Percentiles rank a stretch among this genome's conserved stretches.
Conservation (phyloP, 257 asterid genomes). For the Nicotiana tomentosiformis region DNA sequence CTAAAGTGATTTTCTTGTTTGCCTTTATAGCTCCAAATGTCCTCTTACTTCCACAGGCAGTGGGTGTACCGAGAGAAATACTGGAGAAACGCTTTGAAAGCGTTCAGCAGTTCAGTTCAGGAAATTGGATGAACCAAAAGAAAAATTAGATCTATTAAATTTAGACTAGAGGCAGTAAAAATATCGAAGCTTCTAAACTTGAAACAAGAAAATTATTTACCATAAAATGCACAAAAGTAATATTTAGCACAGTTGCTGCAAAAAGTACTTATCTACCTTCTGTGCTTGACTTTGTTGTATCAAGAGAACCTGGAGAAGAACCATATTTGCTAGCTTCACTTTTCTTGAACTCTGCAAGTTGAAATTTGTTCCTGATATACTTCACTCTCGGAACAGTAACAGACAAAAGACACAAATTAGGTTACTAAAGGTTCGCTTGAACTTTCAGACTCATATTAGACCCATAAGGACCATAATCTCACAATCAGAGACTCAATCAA, state of each 20-base stretch:
- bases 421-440: neutral
- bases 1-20: neutral
- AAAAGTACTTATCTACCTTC: slow-evolving; percentile 31
- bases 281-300: slow-evolving; percentile 33
- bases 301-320: slow-evolving; percentile 50
- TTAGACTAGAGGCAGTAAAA: neutral
- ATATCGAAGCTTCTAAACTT: neutral
- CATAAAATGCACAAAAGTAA: neutral
- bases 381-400: neutral
- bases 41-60: neutral
- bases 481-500: neutral
- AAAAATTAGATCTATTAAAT: neutral
- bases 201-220: neutral
- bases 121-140: neutral
- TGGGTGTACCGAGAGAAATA: neutral
- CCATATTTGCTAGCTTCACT: slow-evolving; percentile 44
- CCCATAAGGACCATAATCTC: neutral
- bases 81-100: neutral
- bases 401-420: neutral
- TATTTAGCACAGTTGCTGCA: slow-evolving; percentile 4
- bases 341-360: slow-evolving; percentile 71
- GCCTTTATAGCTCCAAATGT: neutral
- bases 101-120: neutral
- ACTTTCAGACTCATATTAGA: neutral
- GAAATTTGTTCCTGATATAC: neutral